Percentiles rank a stretch among this genome's conserved stretches.
Conservation (phyloP, 495 filamentous ascomycete species). For the Penicillium riverlandense region DNA sequence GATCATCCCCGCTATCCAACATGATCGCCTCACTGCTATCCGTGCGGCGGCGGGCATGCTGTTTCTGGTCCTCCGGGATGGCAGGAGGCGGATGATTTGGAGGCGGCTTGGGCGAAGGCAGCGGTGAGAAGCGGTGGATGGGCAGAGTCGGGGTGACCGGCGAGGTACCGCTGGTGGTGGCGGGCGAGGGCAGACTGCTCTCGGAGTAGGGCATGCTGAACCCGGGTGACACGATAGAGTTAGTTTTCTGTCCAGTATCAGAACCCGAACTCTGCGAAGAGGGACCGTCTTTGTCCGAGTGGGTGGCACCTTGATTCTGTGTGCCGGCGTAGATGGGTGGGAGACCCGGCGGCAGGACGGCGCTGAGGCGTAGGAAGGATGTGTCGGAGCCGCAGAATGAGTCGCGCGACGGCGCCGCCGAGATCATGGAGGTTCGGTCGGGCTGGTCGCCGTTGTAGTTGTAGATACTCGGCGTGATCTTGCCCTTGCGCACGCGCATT, state of each 20-base stretch:
- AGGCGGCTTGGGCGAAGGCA: conserved; percentile 32
- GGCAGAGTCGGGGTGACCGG: conserved; percentile 39
- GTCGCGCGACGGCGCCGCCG: conserved; percentile 29
- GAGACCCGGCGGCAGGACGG: conserved; percentile 25
- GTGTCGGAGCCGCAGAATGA: conserved; percentile 33
- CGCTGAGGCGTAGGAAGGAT: conserved; percentile 39
- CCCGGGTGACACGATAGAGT: conserved; percentile 23
- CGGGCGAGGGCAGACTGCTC: conserved; percentile 28
- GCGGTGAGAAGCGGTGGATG: conserved; percentile 37
- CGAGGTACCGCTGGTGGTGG: conserved; percentile 32
- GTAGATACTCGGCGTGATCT: conserved; percentile 66
- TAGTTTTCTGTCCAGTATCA: conserved; percentile 32
- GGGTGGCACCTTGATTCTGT: conserved; percentile 20
- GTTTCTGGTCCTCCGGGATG: conserved; percentile 28
- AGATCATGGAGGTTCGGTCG: conserved; percentile 21
- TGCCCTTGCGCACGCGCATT: conserved; percentile 69
- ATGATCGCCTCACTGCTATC: conserved; percentile 41
- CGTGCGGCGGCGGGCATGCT: conserved; percentile 34
- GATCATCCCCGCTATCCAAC: conserved; percentile 17
- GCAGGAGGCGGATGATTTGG: conserved; percentile 32
- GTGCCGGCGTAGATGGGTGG: conserved; percentile 14
- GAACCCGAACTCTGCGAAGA: conserved; percentile 24
- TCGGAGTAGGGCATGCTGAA: conserved; percentile 32
- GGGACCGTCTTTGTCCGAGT: conserved; percentile 21
- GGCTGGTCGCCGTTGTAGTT: conserved; percentile 17